phyloP scores from a whole-genome alignment of 176 grass and related monocot species.

The Ensete ventricosum region DNA sequence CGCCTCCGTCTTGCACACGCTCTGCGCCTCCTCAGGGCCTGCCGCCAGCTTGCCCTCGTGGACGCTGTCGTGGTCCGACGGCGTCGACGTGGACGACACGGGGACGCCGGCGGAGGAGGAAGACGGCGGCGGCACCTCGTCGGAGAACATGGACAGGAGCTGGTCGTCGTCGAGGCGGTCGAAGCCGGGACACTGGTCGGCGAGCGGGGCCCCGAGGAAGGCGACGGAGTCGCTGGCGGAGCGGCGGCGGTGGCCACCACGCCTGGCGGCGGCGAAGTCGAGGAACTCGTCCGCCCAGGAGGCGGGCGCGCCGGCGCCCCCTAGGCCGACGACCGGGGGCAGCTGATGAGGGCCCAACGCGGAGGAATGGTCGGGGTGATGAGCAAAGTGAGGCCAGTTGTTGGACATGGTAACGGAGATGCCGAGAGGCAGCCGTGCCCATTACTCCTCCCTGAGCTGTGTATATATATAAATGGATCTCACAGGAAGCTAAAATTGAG shows the following conservation, averaged over 20 bases:
- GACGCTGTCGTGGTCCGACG: background rate
- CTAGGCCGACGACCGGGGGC: slow-evolving; percentile 8
- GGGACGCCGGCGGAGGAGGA: background rate
- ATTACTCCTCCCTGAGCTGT: slow-evolving; percentile 7
- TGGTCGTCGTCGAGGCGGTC: slow-evolving; percentile 81
- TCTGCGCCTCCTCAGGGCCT: slow-evolving; percentile 27
- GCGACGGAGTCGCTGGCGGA: slow-evolving; percentile 67
- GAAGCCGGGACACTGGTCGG: slow-evolving; percentile 40
- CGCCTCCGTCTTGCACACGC: slow-evolving; percentile 35
- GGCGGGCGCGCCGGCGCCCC: background rate
- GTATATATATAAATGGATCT: background rate
- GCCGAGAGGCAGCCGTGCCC: slow-evolving; percentile 63
- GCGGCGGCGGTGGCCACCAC: slow-evolving; percentile 53
- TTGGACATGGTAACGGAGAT: slow-evolving; percentile 21
- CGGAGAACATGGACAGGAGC: slow-evolving; percentile 95
- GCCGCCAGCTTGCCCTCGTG: slow-evolving; percentile 17
- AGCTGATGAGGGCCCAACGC: background rate
- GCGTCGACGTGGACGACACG: background rate
- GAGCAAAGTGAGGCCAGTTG: background rate
- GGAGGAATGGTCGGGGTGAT: background rate
- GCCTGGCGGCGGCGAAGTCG: slow-evolving; percentile 47
- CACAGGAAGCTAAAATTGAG: background rate
- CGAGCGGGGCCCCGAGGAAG: slow-evolving; percentile 53
- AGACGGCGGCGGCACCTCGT: slow-evolving; percentile 38
- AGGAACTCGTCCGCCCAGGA: slow-evolving; percentile 60